Evolutionary conservation across 2,329 filamentous ascomycete species (phyloP).

Genomic region (Fusarium proliferatum): DNA sequence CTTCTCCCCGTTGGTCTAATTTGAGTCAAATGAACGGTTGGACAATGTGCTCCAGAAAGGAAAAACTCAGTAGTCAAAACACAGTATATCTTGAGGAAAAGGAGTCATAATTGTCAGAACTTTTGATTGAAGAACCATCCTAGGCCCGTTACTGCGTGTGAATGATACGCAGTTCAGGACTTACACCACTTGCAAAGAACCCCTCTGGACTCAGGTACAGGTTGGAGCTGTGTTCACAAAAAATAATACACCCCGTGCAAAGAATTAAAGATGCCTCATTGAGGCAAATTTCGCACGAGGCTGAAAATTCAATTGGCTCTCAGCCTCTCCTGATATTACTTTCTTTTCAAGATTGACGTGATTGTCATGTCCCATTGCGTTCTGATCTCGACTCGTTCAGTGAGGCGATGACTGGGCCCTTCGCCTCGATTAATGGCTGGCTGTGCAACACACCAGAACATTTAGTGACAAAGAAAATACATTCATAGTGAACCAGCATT

Average conservation of each 20-base stretch:
- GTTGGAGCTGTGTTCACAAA: conserved; percentile 2
- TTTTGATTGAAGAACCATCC: neutral
- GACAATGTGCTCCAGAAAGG: neutral
- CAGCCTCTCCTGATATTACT: neutral
- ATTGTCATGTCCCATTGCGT: conserved; percentile 5
- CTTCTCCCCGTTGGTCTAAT: conserved; percentile 1
- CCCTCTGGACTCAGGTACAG: neutral
- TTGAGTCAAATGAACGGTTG: conserved; percentile 16
- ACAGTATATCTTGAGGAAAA: neutral
- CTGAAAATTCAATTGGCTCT: conserved; percentile 17
- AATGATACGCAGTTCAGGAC: neutral
- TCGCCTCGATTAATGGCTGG: conserved; percentile 34
- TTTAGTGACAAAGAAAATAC: neutral
- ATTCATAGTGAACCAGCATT: neutral
- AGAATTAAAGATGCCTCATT: neutral
- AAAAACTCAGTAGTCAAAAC: neutral
- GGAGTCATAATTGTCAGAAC: neutral
- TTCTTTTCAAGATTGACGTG: conserved; percentile 18
- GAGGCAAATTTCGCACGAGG: neutral
- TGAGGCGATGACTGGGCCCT: conserved; percentile 31
- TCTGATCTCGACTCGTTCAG: conserved; percentile 20
- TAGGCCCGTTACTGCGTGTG: neutral
- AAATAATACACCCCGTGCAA: neutral
- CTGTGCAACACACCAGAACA: neutral
- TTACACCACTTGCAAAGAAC: neutral